Evolutionary conservation across 2,329 filamentous ascomycete genomes (phyloP).

Genomic region (Cladosporium phlei): DNA sequence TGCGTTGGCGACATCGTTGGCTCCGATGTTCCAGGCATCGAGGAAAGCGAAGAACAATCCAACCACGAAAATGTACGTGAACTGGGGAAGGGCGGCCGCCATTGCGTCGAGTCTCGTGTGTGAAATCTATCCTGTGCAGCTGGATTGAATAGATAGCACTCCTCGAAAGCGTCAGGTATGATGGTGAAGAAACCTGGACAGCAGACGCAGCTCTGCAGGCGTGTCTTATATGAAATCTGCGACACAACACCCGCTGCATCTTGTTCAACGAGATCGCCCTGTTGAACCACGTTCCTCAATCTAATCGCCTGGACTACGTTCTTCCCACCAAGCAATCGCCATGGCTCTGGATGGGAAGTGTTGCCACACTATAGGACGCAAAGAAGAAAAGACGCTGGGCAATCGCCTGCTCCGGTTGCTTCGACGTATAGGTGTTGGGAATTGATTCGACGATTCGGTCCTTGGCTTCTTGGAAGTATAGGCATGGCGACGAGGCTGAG

Average conservation of each 20-base stretch:
- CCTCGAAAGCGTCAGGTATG: neutral
- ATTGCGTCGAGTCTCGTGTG: constrained; percentile 20
- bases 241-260: neutral
- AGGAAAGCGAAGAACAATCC: constrained; percentile 60
- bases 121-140: neutral
- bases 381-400: constrained; percentile 10
- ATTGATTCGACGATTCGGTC: constrained; percentile 5
- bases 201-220: neutral
- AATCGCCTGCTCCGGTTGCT: neutral
- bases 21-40: constrained; percentile 61
- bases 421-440: neutral
- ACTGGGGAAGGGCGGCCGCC: constrained; percentile 45
- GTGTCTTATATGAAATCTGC: constrained; percentile 5
- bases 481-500: constrained; percentile 3
- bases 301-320: constrained; percentile 13
- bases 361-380: constrained; percentile 7
- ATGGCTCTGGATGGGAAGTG: constrained; percentile 3
- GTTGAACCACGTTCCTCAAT: neutral
- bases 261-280: neutral
- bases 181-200: neutral
- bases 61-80: constrained; percentile 58
- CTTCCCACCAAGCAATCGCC: constrained; percentile 10
- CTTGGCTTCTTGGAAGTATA: constrained; percentile 10
- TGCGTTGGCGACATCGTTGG: constrained; percentile 50
- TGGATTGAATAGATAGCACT: neutral